Evolutionary conservation across 129 eudicot species (phyloP), one percentile per base, ranked within the genome.

Genomic region (Pittosporum tobira): DNA sequence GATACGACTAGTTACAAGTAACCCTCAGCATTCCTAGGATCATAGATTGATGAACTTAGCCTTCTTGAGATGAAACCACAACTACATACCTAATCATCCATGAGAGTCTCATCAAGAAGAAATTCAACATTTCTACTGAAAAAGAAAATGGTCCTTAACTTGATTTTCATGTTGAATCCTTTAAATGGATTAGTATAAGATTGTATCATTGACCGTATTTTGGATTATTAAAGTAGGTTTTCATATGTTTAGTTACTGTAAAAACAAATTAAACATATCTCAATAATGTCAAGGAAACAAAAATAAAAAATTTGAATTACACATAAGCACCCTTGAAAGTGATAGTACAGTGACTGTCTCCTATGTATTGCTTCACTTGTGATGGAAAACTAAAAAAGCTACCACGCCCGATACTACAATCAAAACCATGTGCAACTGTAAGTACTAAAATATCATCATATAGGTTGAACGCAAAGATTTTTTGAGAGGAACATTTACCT

Each of bases 401-500:
- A 40, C 61, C 27, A 19, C 9, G n/a, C n/a, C 4, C 18, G 16
- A n/a, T 53, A 56, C 22, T 30, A 13, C 0, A 56, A 56, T 56
- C 16, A 5, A 56, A 30, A 56, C 18, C 27, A 19, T 30, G 1
- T 5, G 27, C 22, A 22, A 31, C 10, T 38, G 19, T 27, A 56
- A 31, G n/a, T 19, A 56, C 27, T 56, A 18, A 56, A 31, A 0
- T 12, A 31, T 5, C 7, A 56, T 56, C 45, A 28, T 52, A 6
- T 22, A 29, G 19, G 4, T 31, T 46, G 14, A 16, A 28, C 10
- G 23, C 22, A 25, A 36, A 30, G 36, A n/a, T 15, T 8, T 21
- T 28, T 23, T 2, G 15, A 62, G 29, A 38, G 57, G 50, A 55
- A 23, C 19, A 65, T 43, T 58, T 67, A 81, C 88, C 81, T 77